Evolutionary conservation across 495 filamentous ascomycete species (phyloP), one percentile per base, ranked within the genome.

Genomic region (Neurospora tetrasperma): DNA sequence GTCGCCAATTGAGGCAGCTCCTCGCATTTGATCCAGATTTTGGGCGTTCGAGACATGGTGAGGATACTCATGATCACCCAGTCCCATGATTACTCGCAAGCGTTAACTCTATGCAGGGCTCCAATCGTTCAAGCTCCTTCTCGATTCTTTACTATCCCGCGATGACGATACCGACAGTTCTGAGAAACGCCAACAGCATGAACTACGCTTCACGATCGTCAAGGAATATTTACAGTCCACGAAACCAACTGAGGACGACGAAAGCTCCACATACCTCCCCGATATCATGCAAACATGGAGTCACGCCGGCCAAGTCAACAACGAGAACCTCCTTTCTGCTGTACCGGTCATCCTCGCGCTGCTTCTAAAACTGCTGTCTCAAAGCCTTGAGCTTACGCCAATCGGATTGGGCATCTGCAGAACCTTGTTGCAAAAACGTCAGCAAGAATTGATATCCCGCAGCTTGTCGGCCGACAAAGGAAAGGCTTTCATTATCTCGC

Each of bases 401-500:
- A 87, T 90, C 74, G 94, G 93, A 5, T 79, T 92, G 9, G 86
- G 87, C 5, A 83, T 97, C 38, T 92, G 93, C 83, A 89, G 90
- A 73, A 89, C 90, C 48, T 78, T 97, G 40, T 80, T 97, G 44
- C 89, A 92, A 72, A 90, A 89, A 76, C 87, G 89, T 9, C 90
- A 94, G 71, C 83, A 92, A 68, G 89, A 91, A 73, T 83, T 95
- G 12, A 84, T 97, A 42, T 88, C 90, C 42, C 88, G 89, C 71
- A 91, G 90, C 66, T 78, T 97, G 71, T 90, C 89, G 3, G 89
- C 91, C 5, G 87, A 88, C 4, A 93, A 91, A 78, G 83, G 86
- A 3, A 97, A 95, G 76, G 91, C 94, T 43, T 91, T 92, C 82
- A 83, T 97, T 48, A 94, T 98, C 73, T 94, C 91, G 3, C 93